A percentile compares a stretch with the other conserved stretches of the same genome.
These are phyloP conservation scores for Byssothecium circinans DNA, from an alignment of 2,329 filamentous ascomycete genomes.

Conservation along the genomic window DNA sequence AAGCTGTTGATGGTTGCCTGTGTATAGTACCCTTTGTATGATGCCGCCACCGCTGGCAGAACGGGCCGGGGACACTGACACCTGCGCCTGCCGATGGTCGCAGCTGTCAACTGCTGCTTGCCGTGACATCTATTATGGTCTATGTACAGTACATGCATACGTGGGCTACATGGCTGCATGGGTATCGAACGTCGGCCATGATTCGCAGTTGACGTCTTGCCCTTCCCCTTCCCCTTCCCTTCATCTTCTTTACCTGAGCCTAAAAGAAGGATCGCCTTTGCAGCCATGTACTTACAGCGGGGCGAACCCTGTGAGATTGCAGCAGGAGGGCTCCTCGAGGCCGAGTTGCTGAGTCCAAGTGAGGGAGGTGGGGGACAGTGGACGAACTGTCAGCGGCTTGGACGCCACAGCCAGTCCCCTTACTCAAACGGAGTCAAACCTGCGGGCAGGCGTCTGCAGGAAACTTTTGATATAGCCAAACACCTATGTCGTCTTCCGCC, in stretches of 20 bases:
- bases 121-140: no score
- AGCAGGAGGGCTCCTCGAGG: slow-evolving; percentile 20
- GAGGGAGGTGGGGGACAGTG: slow-evolving; percentile 25
- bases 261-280: slow-evolving; percentile 38
- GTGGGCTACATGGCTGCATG: slow-evolving; percentile 2
- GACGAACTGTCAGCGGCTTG: slow-evolving; percentile 14
- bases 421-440: slow-evolving; percentile 27
- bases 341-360: slow-evolving; percentile 16
- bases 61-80: slow-evolving; percentile 15
- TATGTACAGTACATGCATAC: no score
- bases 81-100: slow-evolving; percentile 34
- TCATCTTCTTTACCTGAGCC: slow-evolving; percentile 18
- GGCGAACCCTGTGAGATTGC: slow-evolving; percentile 12
- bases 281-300: no score
- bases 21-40: no score
- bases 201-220: no score
- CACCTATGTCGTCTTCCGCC: slow-evolving; percentile 24
- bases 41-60: slow-evolving; percentile 13
- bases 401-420: slow-evolving; percentile 30
- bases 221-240: no score
- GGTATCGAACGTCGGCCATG: slow-evolving; percentile 12
- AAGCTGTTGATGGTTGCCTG: no score
- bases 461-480: slow-evolving; percentile 31
- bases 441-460: slow-evolving; percentile 24
- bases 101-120: slow-evolving; percentile 29